Percentiles rank a stretch among this genome's conserved stretches.
Conservation (phyloP, 1,284 basidiomycete species). For the Fomitiporia mediterranea region DNA sequence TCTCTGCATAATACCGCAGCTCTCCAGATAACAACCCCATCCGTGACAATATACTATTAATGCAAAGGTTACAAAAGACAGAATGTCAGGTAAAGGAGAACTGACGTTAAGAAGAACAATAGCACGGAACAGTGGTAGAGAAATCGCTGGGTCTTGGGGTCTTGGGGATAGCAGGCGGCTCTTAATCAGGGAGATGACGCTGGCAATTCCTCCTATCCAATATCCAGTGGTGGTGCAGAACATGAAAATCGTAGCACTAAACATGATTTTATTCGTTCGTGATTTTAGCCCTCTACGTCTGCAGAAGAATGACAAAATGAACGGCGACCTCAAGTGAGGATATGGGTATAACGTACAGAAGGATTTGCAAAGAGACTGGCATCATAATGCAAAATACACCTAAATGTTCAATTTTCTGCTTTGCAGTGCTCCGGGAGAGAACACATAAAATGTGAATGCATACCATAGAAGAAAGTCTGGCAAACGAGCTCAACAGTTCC, state of each 20-base stretch:
- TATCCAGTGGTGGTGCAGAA: background rate
- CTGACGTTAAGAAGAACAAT: background rate
- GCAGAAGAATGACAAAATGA: background rate
- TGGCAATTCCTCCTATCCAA: background rate
- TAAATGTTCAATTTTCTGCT: too few relatives aligned
- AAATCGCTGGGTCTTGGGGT: background rate
- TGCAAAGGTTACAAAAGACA: background rate
- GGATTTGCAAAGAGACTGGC: background rate
- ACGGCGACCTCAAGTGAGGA: background rate
- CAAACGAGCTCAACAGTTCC: background rate
- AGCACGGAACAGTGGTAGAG: background rate
- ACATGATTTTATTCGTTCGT: background rate
- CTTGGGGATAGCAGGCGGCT: background rate
- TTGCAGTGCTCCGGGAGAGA: background rate
- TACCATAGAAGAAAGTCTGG: constrained; percentile 7
- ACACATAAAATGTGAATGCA: background rate
- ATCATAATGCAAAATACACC: background rate
- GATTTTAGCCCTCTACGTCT: background rate
- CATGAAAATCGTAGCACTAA: background rate
- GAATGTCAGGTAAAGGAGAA: background rate
- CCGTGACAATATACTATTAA: background rate
- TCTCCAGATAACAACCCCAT: constrained; percentile 4
- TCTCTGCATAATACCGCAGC: constrained; percentile 1
- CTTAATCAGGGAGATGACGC: background rate
- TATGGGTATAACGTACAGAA: background rate